Evolutionary conservation across 2,329 filamentous ascomycete species (phyloP), one percentile per base, ranked within the genome.

Genomic region (Endoconidiophora polonica): DNA sequence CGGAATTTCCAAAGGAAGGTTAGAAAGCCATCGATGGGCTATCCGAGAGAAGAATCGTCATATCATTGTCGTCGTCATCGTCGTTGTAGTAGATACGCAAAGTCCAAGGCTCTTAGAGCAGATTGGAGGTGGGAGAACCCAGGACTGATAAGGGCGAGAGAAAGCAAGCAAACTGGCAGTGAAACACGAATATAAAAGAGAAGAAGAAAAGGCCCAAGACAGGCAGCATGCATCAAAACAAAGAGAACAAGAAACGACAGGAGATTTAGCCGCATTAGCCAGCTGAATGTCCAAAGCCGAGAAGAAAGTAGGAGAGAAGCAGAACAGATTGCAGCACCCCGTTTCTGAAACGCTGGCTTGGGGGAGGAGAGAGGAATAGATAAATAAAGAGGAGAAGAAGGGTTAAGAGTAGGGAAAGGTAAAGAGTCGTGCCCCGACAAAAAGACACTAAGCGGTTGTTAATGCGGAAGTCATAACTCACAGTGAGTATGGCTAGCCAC

Each of bases 71-170:
- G 37, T 47, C 45, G 37, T 47, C 36, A 47, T 47, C 37, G 40
- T 38, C 16, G 45, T 47, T 47, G 45, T 47, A 24, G 39, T 24
- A 23, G 22, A 44, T 22, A 24, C 10, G 18, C 23, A 12, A 44
- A 24, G 16, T 38, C 5, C 23, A n/a, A 22, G 23, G 23, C 12
- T n/a, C 36, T n/a, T 3, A 47, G n/a, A 33, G 39, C 39, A 22
- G 33, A 43, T 26, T 20, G 22, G 18, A 23, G 6, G 20, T 4
- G 16, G 16, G 16, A 18, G 16, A 18, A 18, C 16, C 4, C 20
- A 47, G n/a, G 41, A 26, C 23, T 39, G 42, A 50, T 23, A 14
- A 20, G 16, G n/a, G 36, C 26, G 45, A 58, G 54, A 56, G 46
- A 44, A 50, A 23, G 26, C 36, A 41, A 40, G 44, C 6, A 48